Base-by-base conservation (phyloP, 768 basidiomycete species). In the Boletus coccyginus region DNA sequence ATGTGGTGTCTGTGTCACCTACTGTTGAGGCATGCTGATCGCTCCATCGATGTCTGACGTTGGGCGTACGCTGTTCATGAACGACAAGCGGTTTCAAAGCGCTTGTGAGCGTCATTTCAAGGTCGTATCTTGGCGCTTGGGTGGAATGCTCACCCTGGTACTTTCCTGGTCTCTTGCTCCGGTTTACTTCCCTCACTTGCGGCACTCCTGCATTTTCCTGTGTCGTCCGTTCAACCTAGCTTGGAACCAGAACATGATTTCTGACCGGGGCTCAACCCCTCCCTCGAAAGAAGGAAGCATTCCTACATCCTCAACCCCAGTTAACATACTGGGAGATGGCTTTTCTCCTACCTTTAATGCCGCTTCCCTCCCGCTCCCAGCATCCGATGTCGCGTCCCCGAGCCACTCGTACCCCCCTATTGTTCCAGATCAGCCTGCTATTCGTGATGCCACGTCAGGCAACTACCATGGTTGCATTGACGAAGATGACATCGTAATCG, bases 401-500 rank as follows among this genome's bases (percentile, higher is more conserved):
- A 31, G 19, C 29, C 27, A 24, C 21, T 11, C 7, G 1, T 2
- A 24, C 33, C 29, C 33, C 40, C 16, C 13, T 3, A 29, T 13
- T n/a, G 2, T 14, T 50, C n/a, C 35, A 8, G 35, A 50, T 12
- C 3, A 11, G 21, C 0, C 17, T 36, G 24, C 8, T 19, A 16
- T 16, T 5, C 43, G 14, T 27, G 43, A 10, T 12, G 27, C 5
- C 14, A 5, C 6, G 5, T 29, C 49, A 16, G 44, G 2, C 8
- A n/a, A 32, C 29, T 3, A n/a, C 21, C 33, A 17, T 21, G 0
- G 7, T 1, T 14, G 24, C 17, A 31, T 56, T 14, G 13, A 41
- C 29, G 39, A 40, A 21, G 21, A 55, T 39, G 62, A 63, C 17
- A 61, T 64, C 49, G 36, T 63, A 19, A 57, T 63, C 6, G 62